phyloP scores from a whole-genome alignment of 73 alveolate species.

The Paramecium pentaurelia region DNA sequence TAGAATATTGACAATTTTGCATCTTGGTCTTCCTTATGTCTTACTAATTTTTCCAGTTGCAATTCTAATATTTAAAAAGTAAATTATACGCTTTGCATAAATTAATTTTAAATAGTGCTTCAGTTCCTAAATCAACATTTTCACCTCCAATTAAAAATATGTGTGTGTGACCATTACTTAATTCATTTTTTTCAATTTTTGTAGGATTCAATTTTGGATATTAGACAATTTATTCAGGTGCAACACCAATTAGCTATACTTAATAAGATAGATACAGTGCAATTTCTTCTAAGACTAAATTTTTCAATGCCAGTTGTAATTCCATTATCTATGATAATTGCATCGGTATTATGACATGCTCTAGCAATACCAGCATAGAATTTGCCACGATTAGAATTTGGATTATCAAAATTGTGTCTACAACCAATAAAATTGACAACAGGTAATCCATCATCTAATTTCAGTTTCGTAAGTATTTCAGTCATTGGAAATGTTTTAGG shows the following conservation, averaged over 20 bases:
- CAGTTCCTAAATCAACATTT: not conserved
- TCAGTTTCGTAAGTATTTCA: constrained; percentile 37
- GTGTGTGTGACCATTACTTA: constrained; percentile 98
- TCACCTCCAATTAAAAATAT: constrained; percentile 75
- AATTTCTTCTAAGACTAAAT: constrained; percentile 88
- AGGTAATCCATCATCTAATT: constrained; percentile 47
- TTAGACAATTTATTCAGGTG: constrained; percentile 92
- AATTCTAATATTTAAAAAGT: not conserved
- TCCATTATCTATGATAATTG: constrained; percentile 93
- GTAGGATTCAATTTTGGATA: constrained; percentile 94
- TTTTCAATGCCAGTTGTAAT: constrained; percentile 92
- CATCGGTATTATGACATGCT: constrained; percentile 96
- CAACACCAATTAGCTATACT: constrained; percentile 89
- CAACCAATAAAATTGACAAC: constrained; percentile 91
- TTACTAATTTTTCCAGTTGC: constrained; percentile 6
- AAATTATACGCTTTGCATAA: constrained; percentile 2
- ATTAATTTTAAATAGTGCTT: not conserved
- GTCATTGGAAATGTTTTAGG: constrained; percentile 48
- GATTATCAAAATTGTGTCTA: constrained; percentile 62
- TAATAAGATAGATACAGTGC: not conserved
- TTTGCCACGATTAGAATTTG: constrained; percentile 79
- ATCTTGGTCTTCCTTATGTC: constrained; percentile 40
- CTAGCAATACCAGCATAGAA: constrained; percentile 94
- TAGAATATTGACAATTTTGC: constrained; percentile 48
- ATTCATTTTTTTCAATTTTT: constrained; percentile 83